Conservation (phyloP, 768 basidiomycete genomes). For the Leccinellum luteum region DNA sequence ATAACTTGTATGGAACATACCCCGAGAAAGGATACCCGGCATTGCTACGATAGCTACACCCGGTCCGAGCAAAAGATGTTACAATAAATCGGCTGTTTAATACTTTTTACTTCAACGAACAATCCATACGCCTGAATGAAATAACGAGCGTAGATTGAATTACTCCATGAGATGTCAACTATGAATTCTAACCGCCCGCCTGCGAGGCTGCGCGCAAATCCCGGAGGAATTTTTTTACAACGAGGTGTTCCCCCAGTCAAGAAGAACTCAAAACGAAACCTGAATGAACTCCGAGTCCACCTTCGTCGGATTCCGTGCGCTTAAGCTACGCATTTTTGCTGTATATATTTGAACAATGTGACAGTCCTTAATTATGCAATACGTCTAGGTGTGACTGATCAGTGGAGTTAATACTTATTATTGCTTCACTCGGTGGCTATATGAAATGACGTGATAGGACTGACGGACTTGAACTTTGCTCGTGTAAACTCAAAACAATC, state of each 20-base stretch:
- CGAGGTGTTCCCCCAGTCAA: conserved; percentile 14
- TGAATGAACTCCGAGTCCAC: background rate
- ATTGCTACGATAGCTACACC: conserved; percentile 6
- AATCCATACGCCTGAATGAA: conserved; percentile 2
- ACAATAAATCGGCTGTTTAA: conserved; percentile 8
- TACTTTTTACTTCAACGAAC: conserved; percentile 12
- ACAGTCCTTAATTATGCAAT: conserved; percentile 16
- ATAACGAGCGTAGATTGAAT: background rate
- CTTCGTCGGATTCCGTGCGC: conserved; percentile 20
- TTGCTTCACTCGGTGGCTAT: conserved; percentile 16
- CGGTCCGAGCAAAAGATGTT: conserved; percentile 9
- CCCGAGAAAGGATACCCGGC: conserved; percentile 12
- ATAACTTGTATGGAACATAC: conserved; percentile 7
- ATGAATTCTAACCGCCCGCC: background rate
- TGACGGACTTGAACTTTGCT: conserved; percentile 26
- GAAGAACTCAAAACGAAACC: background rate
- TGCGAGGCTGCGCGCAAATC: too few species aligned
- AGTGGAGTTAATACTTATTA: conserved; percentile 6
- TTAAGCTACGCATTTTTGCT: conserved; percentile 15
- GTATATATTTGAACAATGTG: conserved; percentile 14
- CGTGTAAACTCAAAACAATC: conserved; percentile 8
- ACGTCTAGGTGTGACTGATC: conserved; percentile 19
- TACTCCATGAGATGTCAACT: conserved; percentile 1
- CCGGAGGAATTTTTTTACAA: conserved; percentile 1
- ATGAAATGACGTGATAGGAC: conserved; percentile 30